Base-by-base conservation (phyloP, 495 filamentous ascomycete species). In the Aspergillus asperescens region DNA sequence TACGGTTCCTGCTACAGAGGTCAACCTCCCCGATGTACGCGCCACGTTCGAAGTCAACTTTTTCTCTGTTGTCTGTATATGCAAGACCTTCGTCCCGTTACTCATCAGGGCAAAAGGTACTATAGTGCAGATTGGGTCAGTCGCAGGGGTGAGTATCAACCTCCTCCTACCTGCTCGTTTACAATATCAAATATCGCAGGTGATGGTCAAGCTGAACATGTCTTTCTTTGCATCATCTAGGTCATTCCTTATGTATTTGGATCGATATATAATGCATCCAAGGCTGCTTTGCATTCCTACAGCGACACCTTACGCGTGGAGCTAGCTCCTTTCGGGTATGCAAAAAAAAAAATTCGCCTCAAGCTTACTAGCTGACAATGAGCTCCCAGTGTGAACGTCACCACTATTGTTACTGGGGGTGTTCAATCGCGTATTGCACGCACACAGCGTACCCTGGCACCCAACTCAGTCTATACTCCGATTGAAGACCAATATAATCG, bases 241-340 rank as follows among this genome's bases (percentile, higher is more conserved):
- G 62, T 74, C 20, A 78, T 84, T 18, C 77, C 77, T 8, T 78
- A 77, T 47, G 75, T 77, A 18, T 81, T 78, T 50, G 75, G 76
- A 9, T 78, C 76, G 1, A 70, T 79, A 18, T 86, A 88, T 65
- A 81, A 80, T 60, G 80, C 81, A 13, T 77, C 76, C 29, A 87
- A 86, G 66, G 81, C 81, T 1, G 84, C 84, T 6, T 55, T 85
- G 43, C 80, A 83, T 52, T 71, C 75, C 2, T 83, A 81, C 53
- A 78, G 71, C 56, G 75, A 85, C 31, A 80, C 81, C 1, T 61
- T 88, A 34, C 73, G 82, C 10, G 69, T 86, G 8, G 84, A 77
- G 54, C 53, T 75, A 15, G 74, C 67, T 39, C 74, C 72, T 5
- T 72, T 71, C 40, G 72, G 68, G 73, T 76, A 65, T 20, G 66